phyloP scores from a whole-genome alignment of 1,284 basidiomycete species.

The Pseudozyma sp. region DNA sequence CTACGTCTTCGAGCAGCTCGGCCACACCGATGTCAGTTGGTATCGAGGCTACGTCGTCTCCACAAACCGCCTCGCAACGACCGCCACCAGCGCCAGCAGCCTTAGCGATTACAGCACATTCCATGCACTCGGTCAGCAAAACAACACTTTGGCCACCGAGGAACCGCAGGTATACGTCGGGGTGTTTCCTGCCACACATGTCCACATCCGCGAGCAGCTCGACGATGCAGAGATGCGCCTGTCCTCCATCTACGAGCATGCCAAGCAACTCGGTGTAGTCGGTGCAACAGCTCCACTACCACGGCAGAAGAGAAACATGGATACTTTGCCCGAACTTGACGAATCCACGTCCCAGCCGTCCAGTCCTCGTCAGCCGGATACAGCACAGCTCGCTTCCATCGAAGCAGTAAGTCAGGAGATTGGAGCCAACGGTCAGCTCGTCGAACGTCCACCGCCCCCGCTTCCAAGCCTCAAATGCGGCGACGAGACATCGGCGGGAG shows the following conservation, averaged over 20 bases:
- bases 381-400: slow-evolving; percentile 20
- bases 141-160: slow-evolving; percentile 52
- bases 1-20: slow-evolving; percentile 75
- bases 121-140: slow-evolving; percentile 29
- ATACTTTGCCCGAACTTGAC: slow-evolving; percentile 52
- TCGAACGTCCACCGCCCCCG: slow-evolving; percentile 78
- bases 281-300: slow-evolving; percentile 48
- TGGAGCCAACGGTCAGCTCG: slow-evolving; percentile 41
- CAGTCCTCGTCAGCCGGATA: slow-evolving; percentile 31
- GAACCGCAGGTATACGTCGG: slow-evolving; percentile 88
- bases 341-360: slow-evolving; percentile 40
- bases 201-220: slow-evolving; percentile 87
- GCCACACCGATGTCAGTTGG: slow-evolving; percentile 64
- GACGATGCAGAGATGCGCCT: slow-evolving; percentile 88
- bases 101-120: slow-evolving; percentile 56
- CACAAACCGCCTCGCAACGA: slow-evolving; percentile 41
- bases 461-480: slow-evolving; percentile 83
- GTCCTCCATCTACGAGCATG: slow-evolving; percentile 74
- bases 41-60: slow-evolving; percentile 81
- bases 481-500: slow-evolving; percentile 59
- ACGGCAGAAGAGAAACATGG: slow-evolving; percentile 42
- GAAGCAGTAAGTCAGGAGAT: slow-evolving; percentile 26
- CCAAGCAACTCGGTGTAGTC: slow-evolving; percentile 53
- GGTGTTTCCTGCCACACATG: slow-evolving; percentile 91
- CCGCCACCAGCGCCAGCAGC: slow-evolving; percentile 69